Evolutionary conservation across 2,329 filamentous ascomycete species (phyloP).

Genomic region (Phyllosticta citrichinensis): DNA sequence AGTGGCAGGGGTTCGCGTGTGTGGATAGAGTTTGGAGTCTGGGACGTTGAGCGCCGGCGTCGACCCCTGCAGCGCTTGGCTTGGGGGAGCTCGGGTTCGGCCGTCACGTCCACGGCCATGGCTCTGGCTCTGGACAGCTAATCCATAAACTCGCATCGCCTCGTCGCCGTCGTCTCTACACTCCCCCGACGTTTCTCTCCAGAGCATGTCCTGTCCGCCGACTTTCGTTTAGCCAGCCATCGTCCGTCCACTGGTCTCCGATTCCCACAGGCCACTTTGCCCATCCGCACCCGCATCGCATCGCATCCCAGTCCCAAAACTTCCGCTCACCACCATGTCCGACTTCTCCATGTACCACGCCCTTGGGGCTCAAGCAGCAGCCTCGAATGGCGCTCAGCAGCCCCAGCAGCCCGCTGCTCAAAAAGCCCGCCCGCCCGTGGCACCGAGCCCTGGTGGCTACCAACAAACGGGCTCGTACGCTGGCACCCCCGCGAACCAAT

Average conservation of each 20-base stretch:
- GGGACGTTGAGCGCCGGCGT: neutral
- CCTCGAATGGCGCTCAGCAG: conserved; percentile 17
- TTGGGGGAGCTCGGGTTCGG: neutral
- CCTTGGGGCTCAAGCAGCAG: conserved; percentile 17
- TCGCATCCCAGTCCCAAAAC: neutral
- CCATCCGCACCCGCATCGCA: neutral
- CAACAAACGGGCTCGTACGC: conserved; percentile 30
- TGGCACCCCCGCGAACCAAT: conserved; percentile 23
- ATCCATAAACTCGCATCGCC: conserved; percentile 8
- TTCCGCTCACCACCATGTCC: conserved; percentile 4
- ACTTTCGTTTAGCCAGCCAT: conserved; percentile 3
- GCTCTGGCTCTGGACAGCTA: conserved; percentile 5
- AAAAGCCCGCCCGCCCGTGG: conserved; percentile 32
- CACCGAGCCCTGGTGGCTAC: conserved; percentile 34
- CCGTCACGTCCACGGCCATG: neutral
- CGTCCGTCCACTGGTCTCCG: neutral
- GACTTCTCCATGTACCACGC: conserved; percentile 30
- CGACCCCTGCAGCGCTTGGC: neutral
- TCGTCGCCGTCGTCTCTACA: neutral
- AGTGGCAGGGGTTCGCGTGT: neutral
- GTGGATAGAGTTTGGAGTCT: neutral
- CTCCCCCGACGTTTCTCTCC: neutral
- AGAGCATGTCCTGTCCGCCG: neutral
- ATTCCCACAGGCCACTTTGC: neutral
- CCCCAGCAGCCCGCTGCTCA: conserved; percentile 20